A percentile compares a stretch with the other conserved stretches of the same genome.
Evolutionary conservation across 2,329 filamentous ascomycete genomes (phyloP).

Genomic region (Pseudocercospora ulei): DNA sequence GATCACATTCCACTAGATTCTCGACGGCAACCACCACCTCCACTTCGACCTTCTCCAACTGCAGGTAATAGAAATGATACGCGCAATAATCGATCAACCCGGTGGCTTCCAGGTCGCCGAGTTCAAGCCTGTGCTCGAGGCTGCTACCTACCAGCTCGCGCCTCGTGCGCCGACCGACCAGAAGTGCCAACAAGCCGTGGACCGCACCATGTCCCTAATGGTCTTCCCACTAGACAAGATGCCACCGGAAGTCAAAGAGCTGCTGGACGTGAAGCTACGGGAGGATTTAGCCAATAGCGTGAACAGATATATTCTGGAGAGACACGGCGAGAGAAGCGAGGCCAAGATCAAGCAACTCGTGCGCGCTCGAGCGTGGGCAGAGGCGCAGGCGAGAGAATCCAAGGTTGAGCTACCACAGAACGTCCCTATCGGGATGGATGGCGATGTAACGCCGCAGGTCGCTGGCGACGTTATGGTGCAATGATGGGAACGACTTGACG

Average conservation of each 20-base stretch:
- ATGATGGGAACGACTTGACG: conserved; percentile 16
- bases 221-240: conserved; percentile 78
- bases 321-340: conserved; percentile 62
- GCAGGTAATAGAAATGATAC: conserved; percentile 88
- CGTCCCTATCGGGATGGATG: conserved; percentile 40
- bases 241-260: conserved; percentile 60
- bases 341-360: conserved; percentile 74
- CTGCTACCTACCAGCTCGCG: conserved; percentile 78
- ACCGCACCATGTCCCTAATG: conserved; percentile 84
- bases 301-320: conserved; percentile 74
- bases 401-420: conserved; percentile 37
- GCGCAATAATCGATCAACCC: conserved; percentile 46
- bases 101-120: conserved; percentile 54
- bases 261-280: conserved; percentile 71
- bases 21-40: conserved; percentile 71
- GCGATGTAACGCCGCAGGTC: conserved; percentile 9
- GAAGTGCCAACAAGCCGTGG: conserved; percentile 74
- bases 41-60: conserved; percentile 85
- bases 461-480: conserved; percentile 23
- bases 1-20: conserved; percentile 51
- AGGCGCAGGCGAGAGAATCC: conserved; percentile 49
- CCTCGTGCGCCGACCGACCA: conserved; percentile 74
- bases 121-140: conserved; percentile 69
- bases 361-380: conserved; percentile 75
- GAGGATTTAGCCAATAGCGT: conserved; percentile 76